Conservation (phyloP, 1,139 yeast genomes). For the Kurtzmaniella quercitrusa region DNA sequence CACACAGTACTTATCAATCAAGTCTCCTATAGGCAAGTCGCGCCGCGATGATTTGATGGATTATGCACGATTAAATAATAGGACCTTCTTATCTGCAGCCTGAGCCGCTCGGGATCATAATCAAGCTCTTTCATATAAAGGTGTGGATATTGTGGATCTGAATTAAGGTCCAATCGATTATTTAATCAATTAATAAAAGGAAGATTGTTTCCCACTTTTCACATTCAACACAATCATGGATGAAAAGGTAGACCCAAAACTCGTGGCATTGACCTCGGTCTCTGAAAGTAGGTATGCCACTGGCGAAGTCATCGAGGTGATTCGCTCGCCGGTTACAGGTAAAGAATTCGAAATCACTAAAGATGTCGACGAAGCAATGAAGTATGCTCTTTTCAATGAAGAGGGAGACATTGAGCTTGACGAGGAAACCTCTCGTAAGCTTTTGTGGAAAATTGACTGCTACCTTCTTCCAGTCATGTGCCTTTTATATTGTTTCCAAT, state of each 20-base stretch:
- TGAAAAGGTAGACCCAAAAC: not conserved
- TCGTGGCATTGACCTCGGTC: not conserved
- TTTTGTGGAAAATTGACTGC: slow-evolving; percentile 47
- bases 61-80: no score
- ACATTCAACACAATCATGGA: no score
- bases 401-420: slow-evolving; percentile 16
- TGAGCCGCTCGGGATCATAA: no score
- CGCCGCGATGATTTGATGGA: no score
- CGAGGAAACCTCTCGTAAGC: slow-evolving; percentile 14
- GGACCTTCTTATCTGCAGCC: no score
- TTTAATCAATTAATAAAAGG: no score
- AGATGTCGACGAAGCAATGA: slow-evolving; percentile 29
- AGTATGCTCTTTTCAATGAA: slow-evolving; percentile 17
- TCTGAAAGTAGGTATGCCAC: not conserved
- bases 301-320: not conserved
- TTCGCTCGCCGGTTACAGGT: slow-evolving; percentile 15
- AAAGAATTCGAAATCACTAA: slow-evolving; percentile 25
- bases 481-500: slow-evolving; percentile 49
- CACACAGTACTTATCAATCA: no score
- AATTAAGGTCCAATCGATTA: no score
- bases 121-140: no score
- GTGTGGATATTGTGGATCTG: no score
- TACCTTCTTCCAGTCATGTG: slow-evolving; percentile 49
- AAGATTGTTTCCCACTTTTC: no score
- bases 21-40: no score